Percentiles rank a stretch among this genome's conserved stretches.
Evolutionary conservation across 1,284 basidiomycete species (phyloP).

Genomic region (Cryptococcus deneoformans): DNA sequence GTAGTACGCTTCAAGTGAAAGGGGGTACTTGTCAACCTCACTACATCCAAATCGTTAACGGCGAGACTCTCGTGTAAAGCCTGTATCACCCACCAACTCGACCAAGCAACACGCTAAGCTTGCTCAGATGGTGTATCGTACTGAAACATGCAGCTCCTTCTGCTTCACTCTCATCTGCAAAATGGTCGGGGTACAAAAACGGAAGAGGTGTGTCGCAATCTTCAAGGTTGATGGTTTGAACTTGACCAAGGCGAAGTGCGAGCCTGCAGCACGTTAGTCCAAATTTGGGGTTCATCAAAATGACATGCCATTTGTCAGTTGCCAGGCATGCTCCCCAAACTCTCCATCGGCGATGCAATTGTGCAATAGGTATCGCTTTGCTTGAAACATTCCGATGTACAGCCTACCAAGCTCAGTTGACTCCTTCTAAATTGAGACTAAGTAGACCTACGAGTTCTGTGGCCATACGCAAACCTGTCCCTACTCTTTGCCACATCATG

Average conservation of each 20-base stretch:
- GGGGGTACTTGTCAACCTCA: slow-evolving; percentile 6
- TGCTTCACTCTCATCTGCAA: slow-evolving; percentile 4
- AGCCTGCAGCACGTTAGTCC: slow-evolving; percentile 1
- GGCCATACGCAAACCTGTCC: slow-evolving; percentile 4
- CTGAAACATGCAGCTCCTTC: slow-evolving; percentile 13
- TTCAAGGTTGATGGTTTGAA: slow-evolving; percentile 13
- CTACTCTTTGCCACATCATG: slow-evolving; percentile 7
- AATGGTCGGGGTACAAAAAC: slow-evolving; percentile 12
- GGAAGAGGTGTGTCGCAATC: slow-evolving; percentile 19
- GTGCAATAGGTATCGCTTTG: slow-evolving; percentile 6
- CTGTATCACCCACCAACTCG: slow-evolving; percentile 10
- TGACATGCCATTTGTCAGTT: slow-evolving; percentile 3
- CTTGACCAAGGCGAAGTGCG: slow-evolving; percentile 12
- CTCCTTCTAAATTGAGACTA: not conserved
- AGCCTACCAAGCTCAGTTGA: not conserved
- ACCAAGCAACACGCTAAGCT: slow-evolving; percentile 17
- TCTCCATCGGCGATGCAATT: slow-evolving; percentile 4
- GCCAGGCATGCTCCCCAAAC: slow-evolving; percentile 7
- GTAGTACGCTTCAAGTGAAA: slow-evolving; percentile 9
- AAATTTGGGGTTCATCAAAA: not conserved
- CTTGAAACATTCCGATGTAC: slow-evolving; percentile 3
- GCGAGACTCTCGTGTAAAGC: no score
- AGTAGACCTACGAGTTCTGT: slow-evolving; percentile 2
- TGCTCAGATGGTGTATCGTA: slow-evolving; percentile 13
- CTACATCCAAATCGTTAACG: no score